Evolutionary conservation across 257 asterid genomes (phyloP).

Genomic region (Fraxinus excelsior): DNA sequence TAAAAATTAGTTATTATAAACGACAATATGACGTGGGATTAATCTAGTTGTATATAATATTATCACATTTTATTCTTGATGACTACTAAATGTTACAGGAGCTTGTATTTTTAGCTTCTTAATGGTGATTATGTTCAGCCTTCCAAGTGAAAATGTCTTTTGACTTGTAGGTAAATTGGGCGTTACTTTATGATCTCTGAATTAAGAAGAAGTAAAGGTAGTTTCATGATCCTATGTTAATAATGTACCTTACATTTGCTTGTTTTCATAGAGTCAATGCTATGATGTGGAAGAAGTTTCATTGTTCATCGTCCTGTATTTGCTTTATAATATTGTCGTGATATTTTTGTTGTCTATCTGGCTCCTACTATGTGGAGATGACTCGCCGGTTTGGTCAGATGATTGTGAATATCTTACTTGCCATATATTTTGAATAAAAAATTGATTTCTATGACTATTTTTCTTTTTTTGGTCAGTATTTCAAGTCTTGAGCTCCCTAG

Average conservation of each 20-base stretch:
- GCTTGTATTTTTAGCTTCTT: slow-evolving; percentile 47
- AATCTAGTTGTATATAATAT: not conserved
- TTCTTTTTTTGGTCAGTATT: not conserved
- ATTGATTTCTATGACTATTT: not conserved
- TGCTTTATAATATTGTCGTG: not conserved
- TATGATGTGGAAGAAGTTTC: not conserved
- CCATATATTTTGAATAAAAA: not conserved
- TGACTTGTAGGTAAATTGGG: slow-evolving; percentile 92
- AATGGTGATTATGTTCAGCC: slow-evolving; percentile 56
- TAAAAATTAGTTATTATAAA: slow-evolving; percentile 3
- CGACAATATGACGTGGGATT: slow-evolving; percentile 16
- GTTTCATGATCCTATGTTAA: slow-evolving; percentile 61
- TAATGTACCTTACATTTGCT: slow-evolving; percentile 8
- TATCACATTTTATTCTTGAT: slow-evolving; percentile 1
- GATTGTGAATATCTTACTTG: not conserved
- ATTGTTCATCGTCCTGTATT: not conserved
- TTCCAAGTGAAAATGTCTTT: slow-evolving; percentile 78
- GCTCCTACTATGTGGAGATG: not conserved
- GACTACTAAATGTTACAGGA: slow-evolving; percentile 26
- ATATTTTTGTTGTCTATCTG: not conserved
- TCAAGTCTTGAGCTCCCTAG: not conserved
- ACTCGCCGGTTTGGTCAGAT: not conserved
- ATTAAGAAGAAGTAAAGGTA: slow-evolving; percentile 88
- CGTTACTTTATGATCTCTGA: slow-evolving; percentile 95
- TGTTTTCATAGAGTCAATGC: not conserved